A percentile compares a stretch with the other conserved stretches of the same genome.
Conservation (phyloP, 331 rosid genomes). For the Rhamnella rubrinervis region DNA sequence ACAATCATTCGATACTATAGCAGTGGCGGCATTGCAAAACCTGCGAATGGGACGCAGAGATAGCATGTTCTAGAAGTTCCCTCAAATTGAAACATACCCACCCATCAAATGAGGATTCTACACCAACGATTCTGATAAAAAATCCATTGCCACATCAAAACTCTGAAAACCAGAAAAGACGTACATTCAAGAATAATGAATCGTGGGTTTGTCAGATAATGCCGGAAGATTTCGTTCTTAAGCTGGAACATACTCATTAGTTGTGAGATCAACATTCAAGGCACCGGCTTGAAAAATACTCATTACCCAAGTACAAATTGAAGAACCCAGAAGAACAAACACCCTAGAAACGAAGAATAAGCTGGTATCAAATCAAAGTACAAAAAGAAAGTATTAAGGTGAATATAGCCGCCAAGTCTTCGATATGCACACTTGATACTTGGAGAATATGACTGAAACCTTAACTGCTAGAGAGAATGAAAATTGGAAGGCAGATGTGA, state of each 20-base stretch:
- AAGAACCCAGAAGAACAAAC: constrained; percentile 18
- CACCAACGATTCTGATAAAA: constrained; percentile 17
- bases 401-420: neutral
- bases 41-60: constrained; percentile 67
- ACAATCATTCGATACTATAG: constrained; percentile 13
- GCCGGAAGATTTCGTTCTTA: neutral
- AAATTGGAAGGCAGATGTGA: neutral
- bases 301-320: neutral
- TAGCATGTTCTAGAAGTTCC: constrained; percentile 54
- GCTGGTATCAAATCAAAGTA: constrained; percentile 8
- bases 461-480: neutral
- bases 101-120: constrained; percentile 34
- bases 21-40: constrained; percentile 38
- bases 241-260: constrained; percentile 10
- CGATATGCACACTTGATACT: neutral
- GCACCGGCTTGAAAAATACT: constrained; percentile 5
- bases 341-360: neutral
- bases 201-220: constrained; percentile 1
- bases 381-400: neutral
- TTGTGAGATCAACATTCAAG: neutral
- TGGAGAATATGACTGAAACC: neutral
- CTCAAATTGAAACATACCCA: constrained; percentile 40
- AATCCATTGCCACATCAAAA: constrained; percentile 12
- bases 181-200: neutral
- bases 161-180: constrained; percentile 3